Conservation (phyloP, 2,329 filamentous ascomycete species). For the Alternaria alternata region DNA sequence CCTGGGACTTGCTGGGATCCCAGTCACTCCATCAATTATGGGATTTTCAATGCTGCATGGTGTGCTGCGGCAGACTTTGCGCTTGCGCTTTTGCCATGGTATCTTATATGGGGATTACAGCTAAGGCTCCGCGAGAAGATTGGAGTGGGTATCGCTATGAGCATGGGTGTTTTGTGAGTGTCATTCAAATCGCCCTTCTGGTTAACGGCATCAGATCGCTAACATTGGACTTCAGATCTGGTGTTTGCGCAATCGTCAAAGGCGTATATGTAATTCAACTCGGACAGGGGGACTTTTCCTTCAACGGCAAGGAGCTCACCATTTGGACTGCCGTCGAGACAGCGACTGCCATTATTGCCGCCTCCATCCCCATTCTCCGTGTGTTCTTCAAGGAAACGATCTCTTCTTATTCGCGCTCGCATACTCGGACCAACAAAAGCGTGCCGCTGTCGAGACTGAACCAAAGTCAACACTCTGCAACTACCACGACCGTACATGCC, state of each 20-base stretch:
- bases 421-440: neutral
- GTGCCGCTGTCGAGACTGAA: conserved; percentile 8
- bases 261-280: conserved; percentile 38
- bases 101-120: conserved; percentile 34
- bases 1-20: conserved; percentile 33
- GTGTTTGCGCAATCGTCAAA: conserved; percentile 38
- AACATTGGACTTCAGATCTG: conserved; percentile 21
- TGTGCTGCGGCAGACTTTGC: conserved; percentile 34
- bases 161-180: conserved; percentile 36
- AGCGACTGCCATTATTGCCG: conserved; percentile 40
- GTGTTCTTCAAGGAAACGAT: conserved; percentile 43
- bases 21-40: conserved; percentile 27
- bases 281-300: conserved; percentile 35
- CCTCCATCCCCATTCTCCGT: conserved; percentile 41
- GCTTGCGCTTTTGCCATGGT: conserved; percentile 40
- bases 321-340: conserved; percentile 44
- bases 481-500: conserved; percentile 8
- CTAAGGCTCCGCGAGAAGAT: conserved; percentile 35
- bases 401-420: conserved; percentile 7
- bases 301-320: conserved; percentile 40
- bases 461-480: conserved; percentile 6
- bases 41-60: conserved; percentile 42
- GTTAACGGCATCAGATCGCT: neutral
- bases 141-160: conserved; percentile 43
- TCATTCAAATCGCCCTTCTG: neutral